Percentiles rank a stretch among this genome's conserved stretches.
Evolutionary conservation across 1,139 yeast species (phyloP).

Genomic region (Chernovozyma sophiae-reginae): DNA sequence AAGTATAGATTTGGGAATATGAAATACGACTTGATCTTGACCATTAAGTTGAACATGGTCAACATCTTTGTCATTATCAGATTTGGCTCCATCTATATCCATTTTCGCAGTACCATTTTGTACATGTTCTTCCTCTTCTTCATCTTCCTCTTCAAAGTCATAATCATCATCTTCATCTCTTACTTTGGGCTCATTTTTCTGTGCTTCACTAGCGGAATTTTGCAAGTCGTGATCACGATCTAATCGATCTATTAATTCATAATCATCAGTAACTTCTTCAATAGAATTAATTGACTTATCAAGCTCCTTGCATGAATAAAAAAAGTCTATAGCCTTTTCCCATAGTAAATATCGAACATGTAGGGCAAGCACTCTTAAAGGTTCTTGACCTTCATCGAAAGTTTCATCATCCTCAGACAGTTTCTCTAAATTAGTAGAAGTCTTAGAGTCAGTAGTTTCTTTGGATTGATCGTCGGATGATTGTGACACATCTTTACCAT

Average conservation of each 20-base stretch:
- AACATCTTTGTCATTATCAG: constrained; percentile 11
- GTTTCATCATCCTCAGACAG: constrained; percentile 20
- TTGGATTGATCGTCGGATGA: background rate
- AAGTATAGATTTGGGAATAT: constrained; percentile 27
- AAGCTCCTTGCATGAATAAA: constrained; percentile 29
- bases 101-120: constrained; percentile 14
- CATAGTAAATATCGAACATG: constrained; percentile 66
- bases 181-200: constrained; percentile 14
- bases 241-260: constrained; percentile 33
- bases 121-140: constrained; percentile 32
- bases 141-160: constrained; percentile 36
- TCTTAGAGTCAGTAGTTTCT: background rate
- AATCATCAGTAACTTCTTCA: constrained; percentile 37
- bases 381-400: constrained; percentile 45
- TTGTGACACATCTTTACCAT: constrained; percentile 4
- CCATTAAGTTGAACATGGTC: constrained; percentile 17
- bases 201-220: constrained; percentile 13
- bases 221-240: constrained; percentile 19
- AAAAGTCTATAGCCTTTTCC: constrained; percentile 67
- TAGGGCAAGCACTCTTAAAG: constrained; percentile 54
- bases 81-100: constrained; percentile 12
- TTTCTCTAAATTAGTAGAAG: constrained; percentile 8
- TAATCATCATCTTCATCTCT: constrained; percentile 41
- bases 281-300: constrained; percentile 23
- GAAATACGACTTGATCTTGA: constrained; percentile 26